Evolutionary conservation across 345 rosid genomes (phyloP).

Genomic region (Cardamine occulta): DNA sequence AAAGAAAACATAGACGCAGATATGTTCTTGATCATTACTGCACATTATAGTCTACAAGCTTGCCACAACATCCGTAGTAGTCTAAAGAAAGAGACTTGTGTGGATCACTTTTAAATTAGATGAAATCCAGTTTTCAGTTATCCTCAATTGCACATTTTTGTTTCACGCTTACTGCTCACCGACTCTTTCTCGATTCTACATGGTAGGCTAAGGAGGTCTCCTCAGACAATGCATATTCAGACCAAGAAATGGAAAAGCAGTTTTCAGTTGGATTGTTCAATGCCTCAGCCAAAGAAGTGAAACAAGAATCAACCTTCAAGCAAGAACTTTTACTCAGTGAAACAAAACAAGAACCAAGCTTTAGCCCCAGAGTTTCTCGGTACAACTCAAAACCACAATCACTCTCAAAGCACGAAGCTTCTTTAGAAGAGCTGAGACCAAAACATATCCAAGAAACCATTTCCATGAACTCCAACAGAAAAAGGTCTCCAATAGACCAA

Average conservation of each 20-base stretch:
- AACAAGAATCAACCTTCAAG: slow-evolving; percentile 29
- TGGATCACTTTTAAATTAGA: not conserved
- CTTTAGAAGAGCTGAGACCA: slow-evolving; percentile 34
- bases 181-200: slow-evolving; percentile 14
- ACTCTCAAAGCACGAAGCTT: slow-evolving; percentile 32
- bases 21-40: slow-evolving; percentile 10
- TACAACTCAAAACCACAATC: slow-evolving; percentile 21
- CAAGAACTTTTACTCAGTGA: slow-evolving; percentile 29
- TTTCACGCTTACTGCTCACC: not conserved
- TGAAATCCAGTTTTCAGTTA: not conserved
- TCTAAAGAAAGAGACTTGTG: slow-evolving; percentile 18
- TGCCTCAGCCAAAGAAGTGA: slow-evolving; percentile 15
- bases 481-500: slow-evolving; percentile 20
- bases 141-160: not conserved
- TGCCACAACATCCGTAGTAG: not conserved
- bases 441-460: slow-evolving; percentile 25
- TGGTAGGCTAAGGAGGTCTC: slow-evolving; percentile 39
- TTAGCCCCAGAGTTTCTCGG: not conserved
- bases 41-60: not conserved
- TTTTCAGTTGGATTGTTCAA: not conserved
- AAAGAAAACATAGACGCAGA: slow-evolving; percentile 13
- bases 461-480: slow-evolving; percentile 10
- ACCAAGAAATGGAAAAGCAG: slow-evolving; percentile 22
- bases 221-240: slow-evolving; percentile 8
- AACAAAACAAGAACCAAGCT: slow-evolving; percentile 2